These are phyloP conservation scores for Ogataea polymorpha DNA, from an alignment of 805 yeast genomes.

Conservation along the genomic window DNA sequence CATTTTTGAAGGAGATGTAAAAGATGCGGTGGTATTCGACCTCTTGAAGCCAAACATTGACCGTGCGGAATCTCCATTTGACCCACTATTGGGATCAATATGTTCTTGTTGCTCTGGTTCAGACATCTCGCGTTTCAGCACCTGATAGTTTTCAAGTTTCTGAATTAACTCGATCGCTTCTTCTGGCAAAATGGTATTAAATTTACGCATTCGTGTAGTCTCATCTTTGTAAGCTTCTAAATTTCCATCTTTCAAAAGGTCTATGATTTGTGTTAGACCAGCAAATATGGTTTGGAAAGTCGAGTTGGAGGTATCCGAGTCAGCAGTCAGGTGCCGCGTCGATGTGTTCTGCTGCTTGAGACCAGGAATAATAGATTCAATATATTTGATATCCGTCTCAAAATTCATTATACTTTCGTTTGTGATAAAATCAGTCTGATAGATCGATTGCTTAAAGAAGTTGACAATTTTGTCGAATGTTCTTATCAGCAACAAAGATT, in stretches of 20 bases:
- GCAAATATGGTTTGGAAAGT: constrained; percentile 71
- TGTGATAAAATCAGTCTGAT: constrained; percentile 55
- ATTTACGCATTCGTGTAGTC: constrained; percentile 56
- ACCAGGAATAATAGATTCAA: constrained; percentile 54
- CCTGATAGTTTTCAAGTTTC: constrained; percentile 42
- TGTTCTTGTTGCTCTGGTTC: constrained; percentile 5
- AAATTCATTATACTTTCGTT: constrained; percentile 67
- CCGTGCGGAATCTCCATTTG: constrained; percentile 17
- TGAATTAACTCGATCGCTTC: constrained; percentile 60
- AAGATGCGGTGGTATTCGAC: constrained; percentile 14
- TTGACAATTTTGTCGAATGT: constrained; percentile 83
- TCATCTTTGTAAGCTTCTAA: constrained; percentile 61
- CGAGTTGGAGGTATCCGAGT: constrained; percentile 28
- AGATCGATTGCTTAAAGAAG: constrained; percentile 59
- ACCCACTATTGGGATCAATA: background rate
- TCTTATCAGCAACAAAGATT: constrained; percentile 76
- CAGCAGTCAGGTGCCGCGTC: constrained; percentile 17
- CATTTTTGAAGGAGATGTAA: constrained; percentile 19
- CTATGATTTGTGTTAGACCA: constrained; percentile 77
- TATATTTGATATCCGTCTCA: constrained; percentile 72
- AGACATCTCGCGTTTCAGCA: constrained; percentile 16
- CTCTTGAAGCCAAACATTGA: constrained; percentile 29
- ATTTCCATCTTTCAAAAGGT: constrained; percentile 61
- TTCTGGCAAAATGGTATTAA: constrained; percentile 70
- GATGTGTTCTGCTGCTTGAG: constrained; percentile 27